Percentiles rank a stretch among this genome's conserved stretches.
phyloP scores from a whole-genome alignment of 2,329 filamentous ascomycete genomes.

The Thelonectria blattea region DNA sequence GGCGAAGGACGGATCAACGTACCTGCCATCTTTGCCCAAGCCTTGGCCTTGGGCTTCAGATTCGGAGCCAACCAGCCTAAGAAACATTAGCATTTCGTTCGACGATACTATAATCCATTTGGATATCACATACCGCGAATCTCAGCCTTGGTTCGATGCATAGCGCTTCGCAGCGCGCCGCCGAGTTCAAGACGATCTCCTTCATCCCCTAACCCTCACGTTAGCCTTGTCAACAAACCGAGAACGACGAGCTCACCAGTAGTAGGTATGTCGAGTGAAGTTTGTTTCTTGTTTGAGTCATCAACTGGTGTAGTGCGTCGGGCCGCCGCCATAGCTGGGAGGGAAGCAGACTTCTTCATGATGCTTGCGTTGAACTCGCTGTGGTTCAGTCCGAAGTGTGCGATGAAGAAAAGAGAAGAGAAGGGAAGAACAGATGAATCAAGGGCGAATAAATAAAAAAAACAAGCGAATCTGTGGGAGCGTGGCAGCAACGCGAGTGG shows the following conservation, averaged over 20 bases:
- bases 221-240: background rate
- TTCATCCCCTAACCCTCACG: background rate
- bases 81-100: background rate
- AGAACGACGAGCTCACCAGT: background rate
- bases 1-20: background rate
- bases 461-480: background rate
- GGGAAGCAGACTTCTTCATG: slow-evolving; percentile 19
- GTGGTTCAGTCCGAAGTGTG: background rate
- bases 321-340: slow-evolving; percentile 2
- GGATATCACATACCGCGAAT: background rate
- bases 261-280: background rate
- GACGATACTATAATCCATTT: background rate
- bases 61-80: slow-evolving; percentile 5
- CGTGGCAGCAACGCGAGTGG: background rate
- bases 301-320: background rate
- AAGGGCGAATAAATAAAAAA: too few species aligned
- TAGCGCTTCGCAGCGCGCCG: background rate
- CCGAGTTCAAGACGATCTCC: background rate
- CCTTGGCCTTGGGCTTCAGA: slow-evolving; percentile 9
- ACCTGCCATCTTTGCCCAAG: slow-evolving; percentile 18
- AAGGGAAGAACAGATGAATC: too few species aligned
- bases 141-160: slow-evolving; percentile 21
- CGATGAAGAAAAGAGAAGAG: too few species aligned
- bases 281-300: background rate
- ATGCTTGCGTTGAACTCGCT: too few species aligned